These are phyloP conservation scores for Akanthomyces dipterigenus DNA, from an alignment of 2,329 filamentous ascomycete genomes.

Conservation along the genomic window DNA sequence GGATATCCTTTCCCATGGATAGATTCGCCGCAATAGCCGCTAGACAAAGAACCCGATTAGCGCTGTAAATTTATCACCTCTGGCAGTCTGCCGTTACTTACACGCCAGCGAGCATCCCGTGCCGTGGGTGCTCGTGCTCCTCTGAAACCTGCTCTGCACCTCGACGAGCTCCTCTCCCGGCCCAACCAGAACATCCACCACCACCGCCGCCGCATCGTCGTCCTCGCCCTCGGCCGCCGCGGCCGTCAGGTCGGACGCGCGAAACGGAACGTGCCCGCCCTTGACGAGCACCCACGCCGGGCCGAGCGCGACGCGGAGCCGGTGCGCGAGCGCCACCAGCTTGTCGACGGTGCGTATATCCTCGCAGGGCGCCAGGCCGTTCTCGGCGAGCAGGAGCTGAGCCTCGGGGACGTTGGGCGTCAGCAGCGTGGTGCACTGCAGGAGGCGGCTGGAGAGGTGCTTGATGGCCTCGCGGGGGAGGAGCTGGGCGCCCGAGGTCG, in stretches of 20 bases:
- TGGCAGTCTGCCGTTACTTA: too few relatives aligned
- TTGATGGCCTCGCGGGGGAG: conserved; percentile 59
- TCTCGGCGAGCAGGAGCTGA: conserved; percentile 52
- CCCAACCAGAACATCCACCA: conserved; percentile 74
- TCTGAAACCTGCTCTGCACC: conserved; percentile 64
- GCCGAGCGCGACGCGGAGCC: conserved; percentile 56
- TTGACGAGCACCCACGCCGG: conserved; percentile 80
- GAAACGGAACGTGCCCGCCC: conserved; percentile 71
- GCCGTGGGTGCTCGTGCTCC: conserved; percentile 80
- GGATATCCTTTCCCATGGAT: conserved; percentile 49
- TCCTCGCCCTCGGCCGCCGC: conserved; percentile 53
- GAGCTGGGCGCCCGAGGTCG: conserved; percentile 68
- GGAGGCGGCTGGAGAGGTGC: conserved; percentile 50
- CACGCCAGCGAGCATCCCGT: conserved; percentile 92
- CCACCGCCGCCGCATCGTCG: conserved; percentile 51
- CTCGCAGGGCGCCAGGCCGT: conserved; percentile 29
- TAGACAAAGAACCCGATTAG: conserved; percentile 19
- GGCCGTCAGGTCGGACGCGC: conserved; percentile 48
- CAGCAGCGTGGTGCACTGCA: conserved; percentile 61
- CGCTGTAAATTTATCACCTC: too few relatives aligned
- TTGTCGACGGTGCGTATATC: conserved; percentile 47
- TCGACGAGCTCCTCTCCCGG: conserved; percentile 45
- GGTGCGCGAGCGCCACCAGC: conserved; percentile 60
- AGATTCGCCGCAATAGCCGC: conserved; percentile 72
- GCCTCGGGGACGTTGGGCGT: conserved; percentile 78